Conservation (phyloP, 257 asterid species). For the Hygrophila difformis region DNA sequence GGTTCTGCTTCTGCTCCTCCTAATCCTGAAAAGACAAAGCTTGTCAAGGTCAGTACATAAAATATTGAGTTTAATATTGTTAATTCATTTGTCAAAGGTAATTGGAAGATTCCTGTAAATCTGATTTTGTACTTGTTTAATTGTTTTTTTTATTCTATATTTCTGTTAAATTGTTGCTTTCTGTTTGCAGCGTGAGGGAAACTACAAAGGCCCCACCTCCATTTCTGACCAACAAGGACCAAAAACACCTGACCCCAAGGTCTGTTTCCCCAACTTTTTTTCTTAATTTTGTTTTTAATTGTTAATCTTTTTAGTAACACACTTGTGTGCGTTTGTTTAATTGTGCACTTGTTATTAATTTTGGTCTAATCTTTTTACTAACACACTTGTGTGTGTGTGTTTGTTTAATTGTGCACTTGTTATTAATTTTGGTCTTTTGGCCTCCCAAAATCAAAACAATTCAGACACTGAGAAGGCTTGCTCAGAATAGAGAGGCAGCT, state of each 20-base stretch:
- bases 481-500: constrained; percentile 97
- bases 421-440: too few relatives aligned
- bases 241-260: constrained; percentile 88
- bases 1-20: too few relatives aligned
- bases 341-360: too few relatives aligned
- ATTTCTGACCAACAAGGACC: constrained; percentile 65
- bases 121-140: too few relatives aligned
- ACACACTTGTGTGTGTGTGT: too few relatives aligned
- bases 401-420: too few relatives aligned
- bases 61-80: constrained; percentile 20
- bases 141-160: background rate
- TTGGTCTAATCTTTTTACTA: too few relatives aligned
- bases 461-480: constrained; percentile 84
- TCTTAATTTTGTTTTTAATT: too few relatives aligned
- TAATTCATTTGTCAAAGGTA: too few relatives aligned
- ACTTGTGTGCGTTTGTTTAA: too few relatives aligned
- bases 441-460: too few relatives aligned
- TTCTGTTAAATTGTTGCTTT: constrained; percentile 9
- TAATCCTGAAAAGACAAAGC: constrained; percentile 45
- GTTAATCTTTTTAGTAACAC: too few relatives aligned
- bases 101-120: constrained; percentile 16
- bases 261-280: constrained; percentile 1
- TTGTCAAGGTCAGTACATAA: constrained; percentile 56
- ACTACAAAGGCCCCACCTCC: constrained; percentile 51
- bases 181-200: constrained; percentile 65